Base-by-base conservation (phyloP, 2,329 filamentous ascomycete species). In the Boeremia exigua region DNA sequence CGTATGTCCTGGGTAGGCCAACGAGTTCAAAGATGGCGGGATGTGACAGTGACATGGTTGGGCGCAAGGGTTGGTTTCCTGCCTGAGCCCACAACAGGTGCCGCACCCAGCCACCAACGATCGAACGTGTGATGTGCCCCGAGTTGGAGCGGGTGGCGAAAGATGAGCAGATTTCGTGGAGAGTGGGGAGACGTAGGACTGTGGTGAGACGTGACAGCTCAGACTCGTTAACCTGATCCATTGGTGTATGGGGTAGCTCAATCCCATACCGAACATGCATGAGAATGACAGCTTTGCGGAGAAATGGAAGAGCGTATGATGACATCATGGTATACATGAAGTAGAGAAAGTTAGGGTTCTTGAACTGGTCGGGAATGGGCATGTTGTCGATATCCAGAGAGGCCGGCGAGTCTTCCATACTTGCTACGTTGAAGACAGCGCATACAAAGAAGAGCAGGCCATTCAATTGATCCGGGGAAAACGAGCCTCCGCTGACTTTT, bases 21-120 rank as follows among this genome's bases (percentile, higher is more conserved):
- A 99, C 88, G 23, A 99, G 85, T 75, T 99, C 95, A 69, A 95
- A 96, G 61, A 99, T 96, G 42, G 87, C 89, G 0, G 95, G 96
- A 72, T 99, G 95, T 51, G 90, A 88, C 14, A 88, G 77, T 30
- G 78, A 81, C 29, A 85, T 78, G 11, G 68, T 73, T 6, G 73
- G 56, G n/a, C 61, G 51, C 19, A 65, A 84, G 66, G 61, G 83
- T 75, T 32, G 72, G 37, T 71, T 73, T 48, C 72, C 72, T 39
- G 73, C 66, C 48, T 72, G 68, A 28, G 66, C 72, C 69, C 71
- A 76, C 6, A 72, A 66, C 61, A 86, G 82, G 69, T 92, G 88
- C 45, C 82, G 82, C 47, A 96, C 83, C 94, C 94, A 98, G 15
- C 89, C 89, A 4, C 75, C 75, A 6, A 85, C 82, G 33, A 87